Base-by-base conservation (phyloP, 768 basidiomycete genomes). In the Lanmaoa pseudosensibilis region DNA sequence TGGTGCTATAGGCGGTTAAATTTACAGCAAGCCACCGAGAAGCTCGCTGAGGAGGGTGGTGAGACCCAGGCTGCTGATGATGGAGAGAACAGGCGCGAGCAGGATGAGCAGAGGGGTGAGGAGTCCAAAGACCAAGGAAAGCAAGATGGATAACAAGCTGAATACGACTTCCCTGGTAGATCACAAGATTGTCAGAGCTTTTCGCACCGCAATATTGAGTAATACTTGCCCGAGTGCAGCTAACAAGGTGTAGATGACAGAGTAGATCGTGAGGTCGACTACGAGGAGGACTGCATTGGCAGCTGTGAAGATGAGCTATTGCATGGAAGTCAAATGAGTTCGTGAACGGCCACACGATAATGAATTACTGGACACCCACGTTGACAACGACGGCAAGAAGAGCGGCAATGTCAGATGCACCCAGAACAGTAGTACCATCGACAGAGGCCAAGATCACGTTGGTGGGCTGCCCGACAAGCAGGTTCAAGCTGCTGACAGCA, bases 281-380 rank as follows among this genome's bases (percentile, higher is more conserved):
- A 63, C 55, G 18, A 25, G 32, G 9, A 63, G 61, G 25, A 56
- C 54, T 11, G 54, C 57, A 7, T 9, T 25, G 2, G 21, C 0
- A 16, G 57, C 49, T 2, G 23, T 15, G 43, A 63, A 52, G 54
- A 63, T 3, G 43, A 63, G 61, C 61, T 62, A 23, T 47, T 37
- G 19, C 8, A 48, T 18, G 30, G 6, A 8, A 11, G 33, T 49
- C 25, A n/a, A 32, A 18, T 54, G n/a, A 61, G 34, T 13, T 37
- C 25, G 15, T 19, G 13, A 45, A 48, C 12, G 16, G 10, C 36
- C 2, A 5, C 21, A n/a, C 10, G 18, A 7, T 16, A 34, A 6
- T 27, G 3, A 27, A 27, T 27, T n/a, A n/a, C n/a, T n/a, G n/a
- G n/a, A n/a, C 27, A 62, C 62, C 13, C 12, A 63, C 60, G 19